Base-by-base conservation (phyloP, 2,329 filamentous ascomycete species). In the Drechslerella dactyloides region DNA sequence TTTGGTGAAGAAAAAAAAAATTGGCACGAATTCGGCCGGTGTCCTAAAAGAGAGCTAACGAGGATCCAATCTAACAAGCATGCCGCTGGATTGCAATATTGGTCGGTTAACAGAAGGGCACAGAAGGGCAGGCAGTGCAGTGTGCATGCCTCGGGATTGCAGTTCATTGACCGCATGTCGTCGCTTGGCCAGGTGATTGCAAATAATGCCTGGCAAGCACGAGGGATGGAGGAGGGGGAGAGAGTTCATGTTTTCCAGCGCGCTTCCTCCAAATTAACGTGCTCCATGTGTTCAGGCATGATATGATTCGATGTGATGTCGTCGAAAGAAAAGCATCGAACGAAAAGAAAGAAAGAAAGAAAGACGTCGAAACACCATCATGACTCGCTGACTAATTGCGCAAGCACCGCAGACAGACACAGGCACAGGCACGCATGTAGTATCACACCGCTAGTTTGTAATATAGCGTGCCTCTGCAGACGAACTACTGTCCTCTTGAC, bases 11-110 rank as follows among this genome's bases (percentile, higher is more conserved):
- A 53, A 53, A 53, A 53, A 35, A 53, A 53, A 53, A 30, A 30
- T 63, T 70, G 66, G 50, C 66, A 54, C 30, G 42, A n/a, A n/a
- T 64, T 72, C 60, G 65, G 58, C 65, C 58, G 65, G 46, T 46
- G 65, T 64, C 60, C 60, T 60, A 60, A 72, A 70, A 65, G 50
- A 60, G 59, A 65, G 60, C 60, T 64, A 72, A 65, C 68, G 59
- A 64, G 66, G 66, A 70, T 70, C 59, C 15, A 70, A 48, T 48
- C 44, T 48, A 48, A 48, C 44, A 42, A 42, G 37, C 19, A 48
- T 48, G 44, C 44, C 40, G 44, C 44, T 21, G 44, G 44, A 48
- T 48, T 48, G 15, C 44, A 21, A 19, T 48, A 19, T 48, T 48
- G 17, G 44, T 48, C 44, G 44, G 44, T 23, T 48, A 48, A 23